A percentile compares a stretch with the other conserved stretches of the same genome.
Evolutionary conservation across 2,329 filamentous ascomycete species (phyloP).

Genomic region (Xylaria sp.): DNA sequence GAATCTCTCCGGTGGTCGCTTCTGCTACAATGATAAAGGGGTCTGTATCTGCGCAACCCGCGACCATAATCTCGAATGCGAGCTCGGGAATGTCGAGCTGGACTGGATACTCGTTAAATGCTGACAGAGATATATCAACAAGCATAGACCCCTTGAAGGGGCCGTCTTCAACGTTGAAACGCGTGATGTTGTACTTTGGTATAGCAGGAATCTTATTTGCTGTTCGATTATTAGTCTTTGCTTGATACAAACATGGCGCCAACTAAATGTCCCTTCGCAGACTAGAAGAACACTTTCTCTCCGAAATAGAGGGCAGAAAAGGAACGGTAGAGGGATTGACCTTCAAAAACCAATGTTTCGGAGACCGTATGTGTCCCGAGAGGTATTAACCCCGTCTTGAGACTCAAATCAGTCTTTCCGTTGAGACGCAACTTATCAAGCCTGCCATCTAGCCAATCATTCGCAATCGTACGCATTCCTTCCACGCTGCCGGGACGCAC

Average conservation of each 20-base stretch:
- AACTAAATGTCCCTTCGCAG: conserved; percentile 35
- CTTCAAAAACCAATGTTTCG: conserved; percentile 82
- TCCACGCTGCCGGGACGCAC: conserved; percentile 80
- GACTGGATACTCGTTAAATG: conserved; percentile 82
- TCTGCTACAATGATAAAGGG: conserved; percentile 82
- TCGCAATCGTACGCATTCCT: conserved; percentile 81
- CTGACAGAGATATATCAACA: conserved; percentile 78
- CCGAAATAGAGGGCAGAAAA: conserved; percentile 71
- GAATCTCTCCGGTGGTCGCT: conserved; percentile 74
- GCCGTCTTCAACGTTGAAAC: conserved; percentile 80
- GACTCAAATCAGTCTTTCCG: conserved; percentile 76
- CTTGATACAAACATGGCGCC: conserved; percentile 14
- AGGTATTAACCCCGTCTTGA: conserved; percentile 83
- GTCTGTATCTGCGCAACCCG: conserved; percentile 78
- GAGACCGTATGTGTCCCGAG: conserved; percentile 81
- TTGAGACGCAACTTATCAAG: conserved; percentile 76
- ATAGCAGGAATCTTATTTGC: conserved; percentile 78
- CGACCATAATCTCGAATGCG: conserved; percentile 85
- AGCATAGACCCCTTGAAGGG: conserved; percentile 73
- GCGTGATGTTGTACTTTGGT: conserved; percentile 84
- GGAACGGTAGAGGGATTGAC: conserved; percentile 77
- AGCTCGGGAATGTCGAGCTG: conserved; percentile 81
- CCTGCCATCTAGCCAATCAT: conserved; percentile 87
- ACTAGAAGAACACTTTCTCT: conserved; percentile 61
- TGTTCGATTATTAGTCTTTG: conserved; percentile 57